These are phyloP conservation scores for Multifurca ochricompacta DNA, from an alignment of 768 basidiomycete genomes.

Conservation along the genomic window DNA sequence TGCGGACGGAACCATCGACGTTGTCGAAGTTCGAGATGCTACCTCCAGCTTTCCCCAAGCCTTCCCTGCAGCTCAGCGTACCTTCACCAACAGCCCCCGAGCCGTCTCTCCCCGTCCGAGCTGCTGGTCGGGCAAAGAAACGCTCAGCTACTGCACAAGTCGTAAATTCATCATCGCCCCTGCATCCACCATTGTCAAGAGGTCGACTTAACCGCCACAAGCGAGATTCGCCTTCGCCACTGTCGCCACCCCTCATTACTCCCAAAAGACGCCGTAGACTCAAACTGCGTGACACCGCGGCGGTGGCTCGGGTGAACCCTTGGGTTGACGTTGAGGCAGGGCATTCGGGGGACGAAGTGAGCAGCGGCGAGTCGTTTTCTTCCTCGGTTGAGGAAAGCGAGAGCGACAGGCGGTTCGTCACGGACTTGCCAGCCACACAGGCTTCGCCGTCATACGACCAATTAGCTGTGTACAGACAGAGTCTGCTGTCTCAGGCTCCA, in stretches of 20 bases:
- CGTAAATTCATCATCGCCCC: constrained; percentile 28
- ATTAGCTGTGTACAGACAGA: constrained; percentile 55
- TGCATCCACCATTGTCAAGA: constrained; percentile 29
- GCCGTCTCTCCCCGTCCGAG: constrained; percentile 41
- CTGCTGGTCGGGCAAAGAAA: constrained; percentile 29
- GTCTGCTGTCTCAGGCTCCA: constrained; percentile 65
- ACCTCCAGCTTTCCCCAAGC: constrained; percentile 31
- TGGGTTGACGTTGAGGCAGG: constrained; percentile 63
- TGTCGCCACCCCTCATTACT: constrained; percentile 10
- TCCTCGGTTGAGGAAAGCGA: constrained; percentile 43
- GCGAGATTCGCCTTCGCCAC: not conserved
- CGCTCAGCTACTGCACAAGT: constrained; percentile 9
- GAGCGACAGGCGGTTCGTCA: constrained; percentile 59
- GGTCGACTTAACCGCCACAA: constrained; percentile 25
- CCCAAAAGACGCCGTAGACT: constrained; percentile 25
- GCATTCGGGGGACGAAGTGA: constrained; percentile 77
- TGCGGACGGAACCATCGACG: not conserved
- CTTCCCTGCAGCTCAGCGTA: constrained; percentile 23
- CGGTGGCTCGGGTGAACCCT: constrained; percentile 34
- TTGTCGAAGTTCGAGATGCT: constrained; percentile 24
- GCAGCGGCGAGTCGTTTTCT: constrained; percentile 52
- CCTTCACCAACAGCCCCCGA: constrained; percentile 26
- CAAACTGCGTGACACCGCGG: constrained; percentile 26
- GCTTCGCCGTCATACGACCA: constrained; percentile 68
- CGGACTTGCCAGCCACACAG: constrained; percentile 59